Evolutionary conservation across 2,329 filamentous ascomycete genomes (phyloP).

Genomic region (Colletotrichum coccodes): DNA sequence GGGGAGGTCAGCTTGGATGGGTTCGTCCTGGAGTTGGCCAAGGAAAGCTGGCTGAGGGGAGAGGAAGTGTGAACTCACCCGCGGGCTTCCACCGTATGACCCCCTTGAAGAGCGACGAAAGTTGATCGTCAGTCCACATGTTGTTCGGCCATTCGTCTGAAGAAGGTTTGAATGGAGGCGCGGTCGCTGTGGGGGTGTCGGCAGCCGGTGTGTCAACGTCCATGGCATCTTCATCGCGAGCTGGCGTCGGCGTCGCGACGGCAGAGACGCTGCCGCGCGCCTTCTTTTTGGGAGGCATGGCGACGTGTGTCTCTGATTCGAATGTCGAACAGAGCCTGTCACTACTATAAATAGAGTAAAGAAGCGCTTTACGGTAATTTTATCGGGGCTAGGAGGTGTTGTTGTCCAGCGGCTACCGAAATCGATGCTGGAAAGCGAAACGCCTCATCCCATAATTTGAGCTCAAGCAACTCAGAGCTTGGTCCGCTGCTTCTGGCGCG

Average conservation of each 20-base stretch:
- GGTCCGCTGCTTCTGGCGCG: neutral
- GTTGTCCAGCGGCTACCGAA: neutral
- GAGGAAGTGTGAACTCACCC: conserved; percentile 58
- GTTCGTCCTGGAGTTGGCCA: neutral
- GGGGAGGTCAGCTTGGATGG: conserved; percentile 35
- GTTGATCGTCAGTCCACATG: conserved; percentile 95
- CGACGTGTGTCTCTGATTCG: conserved; percentile 17
- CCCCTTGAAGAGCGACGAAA: conserved; percentile 90
- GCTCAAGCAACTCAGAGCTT: conserved; percentile 7
- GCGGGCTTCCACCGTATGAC: conserved; percentile 98
- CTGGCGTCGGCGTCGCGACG: conserved; percentile 65
- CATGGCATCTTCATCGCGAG: conserved; percentile 69
- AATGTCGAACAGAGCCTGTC: neutral
- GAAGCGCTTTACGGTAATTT: neutral
- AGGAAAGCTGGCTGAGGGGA: no score
- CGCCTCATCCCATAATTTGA: neutral
- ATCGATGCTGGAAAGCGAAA: neutral
- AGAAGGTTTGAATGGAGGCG: conserved; percentile 50
- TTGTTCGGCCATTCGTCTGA: conserved; percentile 63
- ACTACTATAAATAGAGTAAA: neutral
- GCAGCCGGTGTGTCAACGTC: conserved; percentile 66
- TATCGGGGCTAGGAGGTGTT: neutral
- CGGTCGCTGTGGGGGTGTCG: conserved; percentile 57
- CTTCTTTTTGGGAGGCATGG: conserved; percentile 79
- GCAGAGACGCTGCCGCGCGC: conserved; percentile 64